phyloP scores from a whole-genome alignment of 495 filamentous ascomycete genomes.

The Sphaerosporella brunnea region DNA sequence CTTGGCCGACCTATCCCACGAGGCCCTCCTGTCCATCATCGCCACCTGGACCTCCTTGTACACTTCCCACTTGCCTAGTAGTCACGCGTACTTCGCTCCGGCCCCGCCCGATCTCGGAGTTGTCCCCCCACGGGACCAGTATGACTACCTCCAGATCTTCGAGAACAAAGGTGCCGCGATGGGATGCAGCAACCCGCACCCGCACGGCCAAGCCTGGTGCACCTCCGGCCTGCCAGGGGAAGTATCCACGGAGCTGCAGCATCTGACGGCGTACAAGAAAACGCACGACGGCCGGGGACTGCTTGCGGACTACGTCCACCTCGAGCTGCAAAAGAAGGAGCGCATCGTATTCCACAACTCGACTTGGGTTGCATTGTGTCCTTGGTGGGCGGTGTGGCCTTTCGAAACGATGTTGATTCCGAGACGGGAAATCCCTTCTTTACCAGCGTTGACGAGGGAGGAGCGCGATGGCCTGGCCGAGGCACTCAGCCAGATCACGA shows the following conservation, averaged over 20 bases:
- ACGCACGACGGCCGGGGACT: constrained; percentile 56
- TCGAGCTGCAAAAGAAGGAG: constrained; percentile 67
- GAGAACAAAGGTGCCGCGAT: constrained; percentile 97
- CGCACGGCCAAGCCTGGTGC: constrained; percentile 92
- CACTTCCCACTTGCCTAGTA: constrained; percentile 53
- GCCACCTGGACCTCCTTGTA: constrained; percentile 82
- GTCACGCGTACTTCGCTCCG: constrained; percentile 40
- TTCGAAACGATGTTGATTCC: constrained; percentile 88
- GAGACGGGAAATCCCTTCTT: constrained; percentile 57
- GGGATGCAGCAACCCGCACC: constrained; percentile 98
- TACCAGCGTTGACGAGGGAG: constrained; percentile 56
- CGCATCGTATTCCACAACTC: constrained; percentile 74
- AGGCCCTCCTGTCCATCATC: constrained; percentile 57
- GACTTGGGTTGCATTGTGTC: constrained; percentile 66
- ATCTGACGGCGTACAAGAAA: constrained; percentile 55
- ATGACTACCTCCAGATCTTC: constrained; percentile 97
- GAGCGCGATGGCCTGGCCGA: constrained; percentile 62
- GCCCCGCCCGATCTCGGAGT: constrained; percentile 34
- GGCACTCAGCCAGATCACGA: constrained; percentile 66
- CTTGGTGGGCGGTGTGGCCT: constrained; percentile 96
- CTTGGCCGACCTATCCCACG: constrained; percentile 60
- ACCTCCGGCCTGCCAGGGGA: constrained; percentile 81
- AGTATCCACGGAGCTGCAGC: constrained; percentile 53
- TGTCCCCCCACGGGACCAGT: constrained; percentile 50
- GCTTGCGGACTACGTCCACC: constrained; percentile 66